Evolutionary conservation across 176 grass and related monocot species (phyloP), one percentile per base, ranked within the genome.

Genomic region (Phoenix dactylifera): DNA sequence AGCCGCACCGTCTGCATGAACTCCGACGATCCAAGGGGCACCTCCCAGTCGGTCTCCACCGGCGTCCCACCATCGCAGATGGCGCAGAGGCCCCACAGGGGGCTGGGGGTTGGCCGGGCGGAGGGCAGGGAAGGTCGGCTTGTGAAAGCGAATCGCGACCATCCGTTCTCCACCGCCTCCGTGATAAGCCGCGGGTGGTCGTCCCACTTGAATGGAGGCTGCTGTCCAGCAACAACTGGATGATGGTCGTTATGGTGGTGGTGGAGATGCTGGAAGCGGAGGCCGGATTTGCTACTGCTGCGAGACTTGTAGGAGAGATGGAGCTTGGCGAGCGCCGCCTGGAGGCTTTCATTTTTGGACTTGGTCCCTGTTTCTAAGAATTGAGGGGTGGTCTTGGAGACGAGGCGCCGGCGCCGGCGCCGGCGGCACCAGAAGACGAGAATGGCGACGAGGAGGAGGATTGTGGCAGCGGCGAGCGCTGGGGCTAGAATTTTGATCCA

Each of bases 141-240:
- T 0, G 74, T 50, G 35, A 98, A 98, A 20, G 83, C 63, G 59
- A 98, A 98, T 52, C 78, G 84, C 28, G 76, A 83, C 94, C 94
- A 98, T 18, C 94, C 94, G 54, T 93, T 86, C 84, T 98, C 94
- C 4, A 74, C 83, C 10, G 85, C 94, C 52, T 89, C 82, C 0
- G 82, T 75, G 54, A 93, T 78, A 48, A 93, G 71, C 24, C 80
- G 35, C 17, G 88, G 94, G 64, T 98, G 88, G 4, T 98, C 72
- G 2, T 51, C 29, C 94, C 94, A 98, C 63, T 66, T 57, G 82
- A 98, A 98, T 16, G 71, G 16, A 0, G 51, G 67, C 59, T 77
- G 74, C 61, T 73, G 74, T 44, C 49, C 65, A 2, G n/a, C 65
- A 15, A 51, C 83, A 26, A 52, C 53, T 1, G 15, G 15, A 16